phyloP scores from a whole-genome alignment of 1,139 yeast genomes.

The Suhomyces atakaporum region DNA sequence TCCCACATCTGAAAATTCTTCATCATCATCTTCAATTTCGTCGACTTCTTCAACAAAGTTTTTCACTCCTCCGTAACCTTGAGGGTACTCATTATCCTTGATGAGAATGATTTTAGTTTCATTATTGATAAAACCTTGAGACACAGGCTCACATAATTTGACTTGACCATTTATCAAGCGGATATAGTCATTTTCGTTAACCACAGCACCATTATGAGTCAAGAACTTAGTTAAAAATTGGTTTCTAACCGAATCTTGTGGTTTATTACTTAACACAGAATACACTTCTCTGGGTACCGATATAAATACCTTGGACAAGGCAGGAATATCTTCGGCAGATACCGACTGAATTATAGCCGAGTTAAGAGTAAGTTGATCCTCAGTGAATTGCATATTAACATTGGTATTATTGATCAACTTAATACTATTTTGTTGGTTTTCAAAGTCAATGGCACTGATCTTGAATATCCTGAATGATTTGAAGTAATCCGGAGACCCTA shows the following conservation, averaged over 20 bases:
- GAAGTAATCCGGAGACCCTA: slow-evolving; percentile 50
- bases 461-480: slow-evolving; percentile 37
- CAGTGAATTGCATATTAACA: slow-evolving; percentile 24
- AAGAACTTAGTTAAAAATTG: slow-evolving; percentile 31
- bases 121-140: slow-evolving; percentile 57
- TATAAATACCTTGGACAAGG: slow-evolving; percentile 36
- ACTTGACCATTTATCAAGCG: slow-evolving; percentile 52
- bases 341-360: slow-evolving; percentile 37
- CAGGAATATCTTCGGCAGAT: slow-evolving; percentile 27
- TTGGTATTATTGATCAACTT: slow-evolving; percentile 42
- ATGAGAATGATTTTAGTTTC: slow-evolving; percentile 57
- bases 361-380: slow-evolving; percentile 37
- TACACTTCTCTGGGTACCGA: slow-evolving; percentile 50
- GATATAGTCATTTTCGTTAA: slow-evolving; percentile 36
- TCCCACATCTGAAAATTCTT: slow-evolving; percentile 8
- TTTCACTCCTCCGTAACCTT: slow-evolving; percentile 9
- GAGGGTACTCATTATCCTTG: slow-evolving; percentile 27
- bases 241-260: slow-evolving; percentile 29
- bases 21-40: slow-evolving; percentile 11
- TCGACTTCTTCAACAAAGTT: slow-evolving; percentile 7
- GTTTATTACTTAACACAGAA: slow-evolving; percentile 32
- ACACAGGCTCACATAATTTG: slow-evolving; percentile 68
- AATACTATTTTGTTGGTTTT: slow-evolving; percentile 25
- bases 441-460: slow-evolving; percentile 32
- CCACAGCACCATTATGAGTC: slow-evolving; percentile 33